These are phyloP conservation scores for Centella asiatica DNA, from an alignment of 129 eudicot genomes.

Conservation along the genomic window DNA sequence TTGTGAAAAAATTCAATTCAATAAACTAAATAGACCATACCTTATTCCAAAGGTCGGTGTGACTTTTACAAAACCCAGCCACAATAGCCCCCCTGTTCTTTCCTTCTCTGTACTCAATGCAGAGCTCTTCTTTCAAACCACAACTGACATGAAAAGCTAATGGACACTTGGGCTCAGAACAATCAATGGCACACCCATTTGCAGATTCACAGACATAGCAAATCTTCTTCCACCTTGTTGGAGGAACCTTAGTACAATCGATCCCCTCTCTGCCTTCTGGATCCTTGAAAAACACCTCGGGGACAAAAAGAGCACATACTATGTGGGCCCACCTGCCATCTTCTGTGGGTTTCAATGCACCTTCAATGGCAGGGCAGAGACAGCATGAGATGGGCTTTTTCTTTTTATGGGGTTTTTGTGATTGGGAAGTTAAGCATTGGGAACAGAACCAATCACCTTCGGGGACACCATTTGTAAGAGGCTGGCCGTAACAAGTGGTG, in stretches of 20 bases:
- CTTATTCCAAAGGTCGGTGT: constrained; percentile 76
- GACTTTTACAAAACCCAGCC: constrained; percentile 66
- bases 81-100: constrained; percentile 61
- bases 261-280: constrained; percentile 73
- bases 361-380: constrained; percentile 48
- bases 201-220: constrained; percentile 52
- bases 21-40: constrained; percentile 10
- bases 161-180: constrained; percentile 76
- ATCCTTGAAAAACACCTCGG: constrained; percentile 74
- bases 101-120: constrained; percentile 69
- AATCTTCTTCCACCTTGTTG: constrained; percentile 38
- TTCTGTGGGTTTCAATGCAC: constrained; percentile 62
- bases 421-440: constrained; percentile 26
- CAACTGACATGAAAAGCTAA: constrained; percentile 82
- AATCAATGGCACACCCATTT: constrained; percentile 68
- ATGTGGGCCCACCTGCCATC: constrained; percentile 81
- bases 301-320: constrained; percentile 73
- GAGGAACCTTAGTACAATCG: constrained; percentile 42
- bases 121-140: constrained; percentile 67
- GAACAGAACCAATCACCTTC: constrained; percentile 90
- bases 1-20: neutral
- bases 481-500: constrained; percentile 68
- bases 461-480: constrained; percentile 54
- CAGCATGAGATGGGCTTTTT: constrained; percentile 29
- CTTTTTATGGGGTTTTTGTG: neutral